Base-by-base conservation (phyloP, 208 protist species). In the Crithidia fasciculata region DNA sequence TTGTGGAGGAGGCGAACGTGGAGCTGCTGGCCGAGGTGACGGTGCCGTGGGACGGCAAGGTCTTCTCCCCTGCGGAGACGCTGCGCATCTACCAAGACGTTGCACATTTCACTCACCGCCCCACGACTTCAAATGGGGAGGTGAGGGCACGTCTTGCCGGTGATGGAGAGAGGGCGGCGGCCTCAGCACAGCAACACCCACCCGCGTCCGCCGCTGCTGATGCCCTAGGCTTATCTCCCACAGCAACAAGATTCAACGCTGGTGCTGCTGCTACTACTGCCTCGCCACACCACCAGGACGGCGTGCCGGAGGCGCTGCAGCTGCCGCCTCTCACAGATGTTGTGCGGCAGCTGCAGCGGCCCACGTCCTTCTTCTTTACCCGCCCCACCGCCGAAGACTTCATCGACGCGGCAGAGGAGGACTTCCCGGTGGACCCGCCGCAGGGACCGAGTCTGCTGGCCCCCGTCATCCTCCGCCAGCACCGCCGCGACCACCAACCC, bases 381-480 rank as follows among this genome's bases (percentile, higher is more conserved):
- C 86, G 86, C 7, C 86, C 90, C 2, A 70, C 86, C 0, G 60
- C 65, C 43, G 87, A 93, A 64, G 90, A 95, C 78, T 95, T 81
- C 66, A 90, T 92, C 50, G 79, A 89, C 54, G 40, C 69, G 5
- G 72, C 71, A 0, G 83, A 93, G 64, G 85, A 90, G 56, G 84
- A 86, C 41, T 83, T 72, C 45, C 84, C 86, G 8, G 84, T 95
- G 53, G 81, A 87, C 56, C 87, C 87, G 8, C 81, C 85, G 58
- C 85, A 88, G 66, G 76, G 69, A 16, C 74, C 83, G 19, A 89
- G 87, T 49, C 80, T 75, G n/a, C 75, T 94, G 15, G 84, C 84
- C 5, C 72, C 81, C 8, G 71, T 89, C 10, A 73, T 95, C 52
- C 79, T 93, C 44, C 84, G 87, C 6, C 81, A 89, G 71, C 86